Conservation (phyloP, 75 land plant genomes). For the Sequoiadendron giganteum region DNA sequence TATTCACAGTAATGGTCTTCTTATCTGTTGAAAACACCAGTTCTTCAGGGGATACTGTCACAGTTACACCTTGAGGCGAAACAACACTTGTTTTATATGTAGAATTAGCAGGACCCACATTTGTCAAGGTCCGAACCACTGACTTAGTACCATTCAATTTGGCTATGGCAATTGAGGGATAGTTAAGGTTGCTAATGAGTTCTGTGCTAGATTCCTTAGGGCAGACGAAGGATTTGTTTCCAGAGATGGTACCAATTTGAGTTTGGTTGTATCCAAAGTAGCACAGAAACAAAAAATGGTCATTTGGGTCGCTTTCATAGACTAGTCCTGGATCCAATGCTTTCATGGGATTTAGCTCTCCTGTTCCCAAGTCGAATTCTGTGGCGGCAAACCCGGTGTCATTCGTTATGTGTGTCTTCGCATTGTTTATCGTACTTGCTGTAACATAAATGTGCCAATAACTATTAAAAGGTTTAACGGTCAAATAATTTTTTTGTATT, state of each 20-base stretch:
- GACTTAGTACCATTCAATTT: conserved; percentile 8
- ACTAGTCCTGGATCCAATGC: conserved; percentile 75
- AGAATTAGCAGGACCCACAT: conserved; percentile 45
- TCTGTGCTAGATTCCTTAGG: background rate
- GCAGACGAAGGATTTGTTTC: conserved; percentile 27
- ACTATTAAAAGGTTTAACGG: too few species aligned
- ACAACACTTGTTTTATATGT: conserved; percentile 38
- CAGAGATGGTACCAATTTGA: conserved; percentile 33
- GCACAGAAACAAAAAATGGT: conserved; percentile 63
- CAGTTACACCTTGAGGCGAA: conserved; percentile 34
- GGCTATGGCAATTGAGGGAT: conserved; percentile 64
- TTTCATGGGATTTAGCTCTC: conserved; percentile 58
- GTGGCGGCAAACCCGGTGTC: conserved; percentile 26
- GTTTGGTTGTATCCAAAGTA: conserved; percentile 48
- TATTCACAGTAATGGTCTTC: background rate
- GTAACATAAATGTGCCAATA: background rate
- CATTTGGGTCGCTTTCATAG: conserved; percentile 39
- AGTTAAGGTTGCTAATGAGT: conserved; percentile 62
- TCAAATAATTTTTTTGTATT: too few species aligned
- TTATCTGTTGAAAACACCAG: conserved; percentile 26
- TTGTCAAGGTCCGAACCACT: conserved; percentile 43
- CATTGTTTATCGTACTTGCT: conserved; percentile 52
- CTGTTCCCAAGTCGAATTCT: conserved; percentile 54
- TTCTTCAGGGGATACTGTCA: conserved; percentile 46
- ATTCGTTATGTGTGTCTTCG: conserved; percentile 26